A percentile compares a stretch with the other conserved stretches of the same genome.
These are phyloP conservation scores for Yamadazyma friedrichii DNA, from an alignment of 1,139 yeast species.

Conservation along the genomic window DNA sequence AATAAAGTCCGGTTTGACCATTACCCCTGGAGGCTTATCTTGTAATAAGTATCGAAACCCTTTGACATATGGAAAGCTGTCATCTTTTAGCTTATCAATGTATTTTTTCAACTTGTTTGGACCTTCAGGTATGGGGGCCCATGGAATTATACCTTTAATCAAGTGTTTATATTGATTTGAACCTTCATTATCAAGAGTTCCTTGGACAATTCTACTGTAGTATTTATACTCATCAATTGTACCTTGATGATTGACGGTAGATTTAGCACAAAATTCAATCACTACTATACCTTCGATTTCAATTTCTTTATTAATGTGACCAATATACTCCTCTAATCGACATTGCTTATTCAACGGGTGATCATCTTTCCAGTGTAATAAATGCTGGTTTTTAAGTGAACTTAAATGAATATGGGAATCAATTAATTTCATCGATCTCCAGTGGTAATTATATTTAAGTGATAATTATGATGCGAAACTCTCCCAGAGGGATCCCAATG, in stretches of 20 bases:
- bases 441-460: too few species aligned
- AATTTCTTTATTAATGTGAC: conserved; percentile 5
- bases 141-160: conserved; percentile 17
- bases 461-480: too few species aligned
- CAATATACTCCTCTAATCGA: conserved; percentile 16
- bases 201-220: conserved; percentile 11
- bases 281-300: conserved; percentile 15
- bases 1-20: conserved; percentile 23
- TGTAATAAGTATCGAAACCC: conserved; percentile 43
- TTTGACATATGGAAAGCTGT: conserved; percentile 15
- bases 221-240: conserved; percentile 16
- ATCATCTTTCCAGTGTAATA: conserved; percentile 15
- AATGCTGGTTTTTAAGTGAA: conserved; percentile 13
- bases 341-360: conserved; percentile 16
- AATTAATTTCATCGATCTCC: conserved; percentile 12
- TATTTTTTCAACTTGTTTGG: conserved; percentile 10
- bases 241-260: conserved; percentile 14
- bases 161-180: conserved; percentile 10
- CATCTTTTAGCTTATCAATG: conserved; percentile 10
- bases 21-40: conserved; percentile 34
- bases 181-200: conserved; percentile 13
- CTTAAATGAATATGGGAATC: conserved; percentile 19
- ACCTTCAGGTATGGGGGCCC: conserved; percentile 20
- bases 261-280: conserved; percentile 14
- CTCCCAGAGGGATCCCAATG: too few species aligned